A percentile compares a stretch with the other conserved stretches of the same genome.
These are phyloP conservation scores for Solanum commersonii DNA, from an alignment of 257 asterid genomes.

Conservation along the genomic window DNA sequence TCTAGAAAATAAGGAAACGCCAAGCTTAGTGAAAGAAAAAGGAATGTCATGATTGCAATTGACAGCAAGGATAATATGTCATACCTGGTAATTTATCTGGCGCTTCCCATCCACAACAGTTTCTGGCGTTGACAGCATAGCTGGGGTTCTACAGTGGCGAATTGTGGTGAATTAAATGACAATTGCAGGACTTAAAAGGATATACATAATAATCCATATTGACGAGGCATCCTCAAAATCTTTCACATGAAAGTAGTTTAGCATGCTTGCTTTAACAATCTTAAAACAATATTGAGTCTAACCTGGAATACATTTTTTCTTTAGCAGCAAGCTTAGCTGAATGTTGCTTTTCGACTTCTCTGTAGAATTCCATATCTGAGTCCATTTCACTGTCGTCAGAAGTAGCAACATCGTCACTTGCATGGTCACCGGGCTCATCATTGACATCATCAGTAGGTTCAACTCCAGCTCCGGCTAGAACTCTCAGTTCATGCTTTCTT, in stretches of 20 bases:
- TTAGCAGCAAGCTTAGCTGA: conserved; percentile 72
- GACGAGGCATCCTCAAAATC: background rate
- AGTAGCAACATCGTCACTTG: conserved; percentile 37
- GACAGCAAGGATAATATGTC: background rate
- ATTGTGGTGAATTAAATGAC: background rate
- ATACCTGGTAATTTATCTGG: conserved; percentile 53
- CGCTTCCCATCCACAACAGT: conserved; percentile 67
- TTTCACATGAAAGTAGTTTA: background rate
- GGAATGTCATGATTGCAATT: background rate
- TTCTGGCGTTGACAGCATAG: conserved; percentile 31
- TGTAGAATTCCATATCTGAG: conserved; percentile 59
- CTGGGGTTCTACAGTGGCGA: conserved; percentile 37
- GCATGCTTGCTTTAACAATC: background rate
- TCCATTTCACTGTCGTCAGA: conserved; percentile 32
- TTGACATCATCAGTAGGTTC: conserved; percentile 35
- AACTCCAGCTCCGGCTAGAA: conserved; percentile 83
- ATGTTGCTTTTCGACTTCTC: conserved; percentile 49
- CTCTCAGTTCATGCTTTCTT: conserved; percentile 77
- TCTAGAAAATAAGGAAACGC: conserved; percentile 27
- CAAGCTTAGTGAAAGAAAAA: background rate
- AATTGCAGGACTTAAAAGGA: background rate
- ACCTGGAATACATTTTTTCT: conserved; percentile 73
- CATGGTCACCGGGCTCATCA: conserved; percentile 23
- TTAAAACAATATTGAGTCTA: background rate
- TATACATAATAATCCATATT: background rate